Evolutionary conservation across 495 filamentous ascomycete species (phyloP), one percentile per base, ranked within the genome.

Genomic region (Penicillium psychrofluorescens): DNA sequence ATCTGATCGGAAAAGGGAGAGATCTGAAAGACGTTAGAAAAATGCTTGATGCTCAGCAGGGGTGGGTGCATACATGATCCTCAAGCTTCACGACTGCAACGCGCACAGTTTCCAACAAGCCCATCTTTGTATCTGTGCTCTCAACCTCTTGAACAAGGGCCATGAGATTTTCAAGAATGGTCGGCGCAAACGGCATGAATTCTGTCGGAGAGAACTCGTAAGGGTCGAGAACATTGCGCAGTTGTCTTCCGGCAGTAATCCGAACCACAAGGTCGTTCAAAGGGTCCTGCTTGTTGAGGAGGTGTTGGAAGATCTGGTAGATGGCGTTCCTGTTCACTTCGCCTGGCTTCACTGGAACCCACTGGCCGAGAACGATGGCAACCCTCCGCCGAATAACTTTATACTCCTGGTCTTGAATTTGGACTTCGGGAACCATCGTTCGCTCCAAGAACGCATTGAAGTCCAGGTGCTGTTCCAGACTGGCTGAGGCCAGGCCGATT

Each of bases 221-320:
- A 6, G 90, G 85, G 36, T 92, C 81, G n/a, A 86, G 75, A 27
- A 94, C 73, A 29, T 72, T 68, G 56, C 82, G 84, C 22, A 98
- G 76, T 54, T 94, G 86, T 43, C 87, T 77, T 8, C 88, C 92
- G 6, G 92, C 86, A 0, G 91, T 95, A 33, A 96, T 81, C 10
- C 90, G 84, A 29, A 98, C 92, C 6, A 96, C 88, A 36, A 88
- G 74, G 56, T 98, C 92, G 55, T 98, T 98, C 49, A 81, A 69
- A 1, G 76, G 67, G 57, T 95, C 89, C 10, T 77, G 69, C 15
- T 77, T 76, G 55, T 88, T 81, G 11, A 97, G 73, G n/a, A 98
- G 68, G 62, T 95, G 84, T 49, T 86, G 81, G 65, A 89, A 95
- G 31, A 96, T 88, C 51, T 88, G 80, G 51, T 94, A 95, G 12